Evolutionary conservation across 257 asterid genomes (phyloP), one percentile per base, ranked within the genome.

Genomic region (Fraxinus americana): DNA sequence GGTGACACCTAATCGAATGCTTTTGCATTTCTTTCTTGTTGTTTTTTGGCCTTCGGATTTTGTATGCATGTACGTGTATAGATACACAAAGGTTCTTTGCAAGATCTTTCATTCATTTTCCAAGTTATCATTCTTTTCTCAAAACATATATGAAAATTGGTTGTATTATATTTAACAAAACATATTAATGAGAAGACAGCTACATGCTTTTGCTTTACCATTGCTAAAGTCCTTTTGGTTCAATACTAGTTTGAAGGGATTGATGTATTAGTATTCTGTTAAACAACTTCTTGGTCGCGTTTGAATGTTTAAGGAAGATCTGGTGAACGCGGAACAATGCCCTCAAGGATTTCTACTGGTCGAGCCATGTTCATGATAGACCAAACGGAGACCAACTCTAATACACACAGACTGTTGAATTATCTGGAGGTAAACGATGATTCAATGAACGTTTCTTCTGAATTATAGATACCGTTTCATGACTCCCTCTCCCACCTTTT

Each of bases 1-100:
- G 91, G 70, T 87, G 87, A 87, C 41, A 38, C 73, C 50, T 65
- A 17, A 54, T 71, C 13, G 10, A 30, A 43, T 72, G 72, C 21
- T 71, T 57, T 70, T 57, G 65, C 43, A 50, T 4, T 78, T 71
- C 25, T 35, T 17, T 0, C 21, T 61, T 38, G 34, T 59, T 21
- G 13, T 7, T 39, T 57, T 29, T 66, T 65, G 45, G 65, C 30
- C 17, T 43, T 21, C 7, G 4, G 10, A 36, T 45, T 17, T 16
- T 19, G 59, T 41, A 21, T 7, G 41, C 17, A 50, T 57, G 35
- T 34, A 23, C 54, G 7, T 21, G 63, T 16, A 75, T 30, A 52
- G 77, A 27, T 73, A 25, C 17, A 45, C 13, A 32, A 12, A 36
- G 7, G 14, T 16, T 34, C 2, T 7, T 27, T 41, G 45, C 57